Evolutionary conservation across 768 basidiomycete species (phyloP).

Genomic region (Calocera viscosa): DNA sequence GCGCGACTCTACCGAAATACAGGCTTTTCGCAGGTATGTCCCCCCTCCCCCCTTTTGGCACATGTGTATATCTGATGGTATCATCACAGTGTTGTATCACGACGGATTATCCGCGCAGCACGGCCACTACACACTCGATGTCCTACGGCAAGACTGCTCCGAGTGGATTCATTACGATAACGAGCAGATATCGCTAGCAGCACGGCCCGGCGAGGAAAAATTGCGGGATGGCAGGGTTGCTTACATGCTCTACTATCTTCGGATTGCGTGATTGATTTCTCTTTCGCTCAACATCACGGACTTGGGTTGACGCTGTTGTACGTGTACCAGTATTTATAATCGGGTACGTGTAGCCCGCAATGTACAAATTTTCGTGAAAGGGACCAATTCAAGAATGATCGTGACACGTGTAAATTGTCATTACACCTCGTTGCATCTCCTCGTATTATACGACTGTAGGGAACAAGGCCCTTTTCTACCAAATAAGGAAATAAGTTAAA

Average conservation of each 20-base stretch:
- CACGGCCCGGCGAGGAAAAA: conserved; percentile 1
- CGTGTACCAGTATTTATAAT: neutral
- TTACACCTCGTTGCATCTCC: neutral
- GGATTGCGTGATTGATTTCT: neutral
- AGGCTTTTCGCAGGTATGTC: conserved; percentile 69
- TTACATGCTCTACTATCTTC: conserved; percentile 1
- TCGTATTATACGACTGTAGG: no score
- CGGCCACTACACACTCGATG: conserved; percentile 90
- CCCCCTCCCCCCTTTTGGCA: conserved; percentile 10
- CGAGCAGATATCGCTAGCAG: neutral
- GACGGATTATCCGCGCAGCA: conserved; percentile 83
- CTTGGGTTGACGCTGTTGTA: neutral
- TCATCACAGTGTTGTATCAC: conserved; percentile 67
- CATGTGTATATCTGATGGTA: neutral
- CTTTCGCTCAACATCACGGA: neutral
- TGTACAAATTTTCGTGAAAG: neutral
- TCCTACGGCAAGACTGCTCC: conserved; percentile 42
- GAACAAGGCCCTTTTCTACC: neutral
- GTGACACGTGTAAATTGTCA: neutral
- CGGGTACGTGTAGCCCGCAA: neutral
- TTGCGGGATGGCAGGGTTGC: neutral
- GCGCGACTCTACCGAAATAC: conserved; percentile 43
- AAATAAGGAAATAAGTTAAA: neutral
- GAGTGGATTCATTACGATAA: conserved; percentile 5
- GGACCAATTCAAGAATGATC: neutral